Evolutionary conservation across 2,329 filamentous ascomycete genomes (phyloP).

Genomic region (Triangularia verruculosa): DNA sequence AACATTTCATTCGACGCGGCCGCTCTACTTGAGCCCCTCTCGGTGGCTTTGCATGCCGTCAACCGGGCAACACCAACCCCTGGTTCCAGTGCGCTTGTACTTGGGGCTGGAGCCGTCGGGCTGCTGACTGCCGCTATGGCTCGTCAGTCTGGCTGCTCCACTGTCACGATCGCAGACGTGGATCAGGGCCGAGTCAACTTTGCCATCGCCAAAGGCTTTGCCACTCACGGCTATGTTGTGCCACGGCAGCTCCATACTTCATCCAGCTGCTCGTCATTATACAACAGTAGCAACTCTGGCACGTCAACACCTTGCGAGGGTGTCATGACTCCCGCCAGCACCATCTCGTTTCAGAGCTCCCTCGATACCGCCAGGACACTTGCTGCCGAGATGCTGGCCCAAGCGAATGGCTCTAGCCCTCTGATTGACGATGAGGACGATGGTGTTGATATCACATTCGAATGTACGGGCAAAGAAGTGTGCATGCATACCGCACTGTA

Average conservation of each 20-base stretch:
- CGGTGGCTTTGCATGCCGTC: constrained; percentile 60
- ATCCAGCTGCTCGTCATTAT: constrained; percentile 44
- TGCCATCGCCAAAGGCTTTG: constrained; percentile 56
- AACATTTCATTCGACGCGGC: constrained; percentile 57
- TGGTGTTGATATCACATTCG: constrained; percentile 68
- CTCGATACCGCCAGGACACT: constrained; percentile 50
- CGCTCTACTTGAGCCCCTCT: constrained; percentile 59
- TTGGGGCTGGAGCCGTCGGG: constrained; percentile 64
- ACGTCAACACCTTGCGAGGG: constrained; percentile 46
- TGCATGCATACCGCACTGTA: constrained; percentile 76
- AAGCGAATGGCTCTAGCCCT: constrained; percentile 34
- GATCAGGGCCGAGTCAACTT: constrained; percentile 59
- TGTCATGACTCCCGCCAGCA: constrained; percentile 43
- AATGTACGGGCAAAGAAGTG: constrained; percentile 72
- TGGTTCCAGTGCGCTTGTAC: constrained; percentile 57
- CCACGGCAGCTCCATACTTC: constrained; percentile 43
- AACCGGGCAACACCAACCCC: constrained; percentile 52
- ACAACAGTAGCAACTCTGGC: constrained; percentile 46
- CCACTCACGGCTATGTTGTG: constrained; percentile 57
- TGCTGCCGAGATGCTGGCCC: constrained; percentile 48
- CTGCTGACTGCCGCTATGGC: constrained; percentile 62
- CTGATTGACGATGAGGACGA: constrained; percentile 54
- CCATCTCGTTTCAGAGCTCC: constrained; percentile 45
- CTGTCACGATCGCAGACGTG: constrained; percentile 60
- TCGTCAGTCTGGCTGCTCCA: constrained; percentile 55